Evolutionary conservation across 73 alveolate genomes (phyloP), one percentile per base, ranked within the genome.

Genomic region (Paramecium sexaurelia): DNA sequence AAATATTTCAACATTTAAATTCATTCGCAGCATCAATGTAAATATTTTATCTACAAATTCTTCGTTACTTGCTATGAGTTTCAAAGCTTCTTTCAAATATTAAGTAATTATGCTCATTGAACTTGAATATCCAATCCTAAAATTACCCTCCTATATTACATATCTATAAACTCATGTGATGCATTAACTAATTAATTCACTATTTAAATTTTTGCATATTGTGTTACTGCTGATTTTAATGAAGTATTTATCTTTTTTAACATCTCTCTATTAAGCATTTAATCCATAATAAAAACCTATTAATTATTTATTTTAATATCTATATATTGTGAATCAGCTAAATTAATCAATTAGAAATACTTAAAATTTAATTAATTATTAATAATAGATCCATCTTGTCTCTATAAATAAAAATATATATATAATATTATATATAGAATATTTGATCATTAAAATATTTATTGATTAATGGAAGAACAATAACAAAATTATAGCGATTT

Each of bases 1-100:
- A 7, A 39, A 7, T 9, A 78, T 78, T 45, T 3, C 55, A 36
- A 19, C 75, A 24, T 39, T 78, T 40, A 78, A 39, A 78, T 78
- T 45, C 26, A 78, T 45, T 17, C 66, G 13, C 39, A 29, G 22
- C 32, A 78, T 10, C 8, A 78, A 43, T 7, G 22, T 43, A 24
- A 78, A 39, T 40, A 78, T 78, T 40, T 33, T 78, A 17, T 78
- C 90, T 5, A 78, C 51, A 10, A 78, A 32, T 27, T 78, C 90
- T 22, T 41, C 68, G 15, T 37, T 32, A 43, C 55, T 17, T 8
- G 19, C 32, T 9, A 78, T 24, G 8, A 8, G 8, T 40, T 78
- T 78, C 39, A 45, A 24, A 22, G 75, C 8, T 32, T 78, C 90
- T 40, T 43, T 78, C 36, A 78, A 43, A 22, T 41, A 41, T 29